These are phyloP conservation scores for Aaosphaeria arxii DNA, from an alignment of 2,329 filamentous ascomycete genomes.

Conservation along the genomic window DNA sequence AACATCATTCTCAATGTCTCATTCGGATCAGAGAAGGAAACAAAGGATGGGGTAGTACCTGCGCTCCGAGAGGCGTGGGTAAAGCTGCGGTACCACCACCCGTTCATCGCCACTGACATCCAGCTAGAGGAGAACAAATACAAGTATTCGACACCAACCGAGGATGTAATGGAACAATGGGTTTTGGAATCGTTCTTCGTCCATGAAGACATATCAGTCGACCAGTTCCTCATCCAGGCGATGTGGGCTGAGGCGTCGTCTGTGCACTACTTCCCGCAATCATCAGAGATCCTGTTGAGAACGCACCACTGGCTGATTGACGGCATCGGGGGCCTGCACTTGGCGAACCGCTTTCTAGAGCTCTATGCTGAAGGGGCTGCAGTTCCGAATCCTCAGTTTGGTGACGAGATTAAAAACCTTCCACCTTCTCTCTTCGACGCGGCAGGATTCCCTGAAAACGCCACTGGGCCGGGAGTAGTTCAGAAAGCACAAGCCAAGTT, in stretches of 20 bases:
- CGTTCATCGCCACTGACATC: constrained; percentile 1
- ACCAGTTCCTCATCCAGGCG: constrained; percentile 2
- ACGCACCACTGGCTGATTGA: constrained; percentile 4
- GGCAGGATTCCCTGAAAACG: constrained; percentile 1
- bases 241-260: constrained; percentile 1
- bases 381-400: constrained; percentile 1
- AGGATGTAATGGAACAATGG: not conserved
- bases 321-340: constrained; percentile 2
- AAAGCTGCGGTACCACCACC: constrained; percentile 2
- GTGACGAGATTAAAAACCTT: not conserved
- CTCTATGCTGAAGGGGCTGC: not conserved
- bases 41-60: not conserved
- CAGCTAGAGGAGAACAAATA: constrained; percentile 1
- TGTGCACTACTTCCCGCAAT: constrained; percentile 2
- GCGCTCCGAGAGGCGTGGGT: constrained; percentile 1
- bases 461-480: not conserved
- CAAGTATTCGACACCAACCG: constrained; percentile 1
- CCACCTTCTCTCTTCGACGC: not conserved
- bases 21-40: not conserved
- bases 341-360: constrained; percentile 3
- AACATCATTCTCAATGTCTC: constrained; percentile 4
- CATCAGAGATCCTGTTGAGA: constrained; percentile 2
- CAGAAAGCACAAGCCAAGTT: constrained; percentile 2
- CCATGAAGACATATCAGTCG: constrained; percentile 1
- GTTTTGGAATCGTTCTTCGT: constrained; percentile 2